Evolutionary conservation across 2,329 filamentous ascomycete genomes (phyloP).

Genomic region (Claviceps arundinis): DNA sequence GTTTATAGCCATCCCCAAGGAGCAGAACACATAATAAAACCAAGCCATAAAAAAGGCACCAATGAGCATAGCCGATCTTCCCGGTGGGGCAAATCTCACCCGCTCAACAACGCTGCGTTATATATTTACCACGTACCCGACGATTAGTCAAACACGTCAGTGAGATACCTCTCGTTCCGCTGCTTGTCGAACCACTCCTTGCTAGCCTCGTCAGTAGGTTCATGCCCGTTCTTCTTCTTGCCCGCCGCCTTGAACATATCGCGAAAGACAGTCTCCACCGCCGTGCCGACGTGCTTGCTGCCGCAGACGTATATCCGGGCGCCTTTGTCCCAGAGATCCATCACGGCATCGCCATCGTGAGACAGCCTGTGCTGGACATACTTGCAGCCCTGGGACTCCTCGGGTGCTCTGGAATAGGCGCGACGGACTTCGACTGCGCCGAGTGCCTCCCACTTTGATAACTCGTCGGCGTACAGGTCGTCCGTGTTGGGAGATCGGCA

Average conservation of each 20-base stretch:
- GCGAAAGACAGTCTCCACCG: slow-evolving; percentile 27
- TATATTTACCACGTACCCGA: too few species aligned
- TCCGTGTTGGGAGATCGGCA: slow-evolving; percentile 43
- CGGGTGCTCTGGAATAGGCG: slow-evolving; percentile 37
- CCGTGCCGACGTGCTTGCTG: slow-evolving; percentile 35
- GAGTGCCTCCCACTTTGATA: slow-evolving; percentile 43
- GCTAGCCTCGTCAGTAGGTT: slow-evolving; percentile 25
- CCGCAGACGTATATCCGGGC: slow-evolving; percentile 55
- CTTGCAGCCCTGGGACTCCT: slow-evolving; percentile 31
- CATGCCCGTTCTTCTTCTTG: slow-evolving; percentile 9
- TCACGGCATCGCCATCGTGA: slow-evolving; percentile 22
- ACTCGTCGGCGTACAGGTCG: slow-evolving; percentile 44
- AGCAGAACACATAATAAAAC: too few species aligned
- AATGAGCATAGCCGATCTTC: too few species aligned
- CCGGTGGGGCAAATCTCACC: too few species aligned
- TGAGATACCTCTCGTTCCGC: slow-evolving; percentile 42
- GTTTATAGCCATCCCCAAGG: too few species aligned
- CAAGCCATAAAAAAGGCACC: too few species aligned
- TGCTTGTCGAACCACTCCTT: slow-evolving; percentile 34
- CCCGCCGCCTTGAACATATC: slow-evolving; percentile 21
- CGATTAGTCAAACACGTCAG: slow-evolving; percentile 45
- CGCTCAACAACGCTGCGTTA: too few species aligned
- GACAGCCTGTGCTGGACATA: slow-evolving; percentile 34
- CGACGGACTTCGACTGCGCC: slow-evolving; percentile 48
- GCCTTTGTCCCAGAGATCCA: slow-evolving; percentile 26